These are phyloP conservation scores for Chenopodium album DNA, from an alignment of 148 eudicot species.

Conservation along the genomic window DNA sequence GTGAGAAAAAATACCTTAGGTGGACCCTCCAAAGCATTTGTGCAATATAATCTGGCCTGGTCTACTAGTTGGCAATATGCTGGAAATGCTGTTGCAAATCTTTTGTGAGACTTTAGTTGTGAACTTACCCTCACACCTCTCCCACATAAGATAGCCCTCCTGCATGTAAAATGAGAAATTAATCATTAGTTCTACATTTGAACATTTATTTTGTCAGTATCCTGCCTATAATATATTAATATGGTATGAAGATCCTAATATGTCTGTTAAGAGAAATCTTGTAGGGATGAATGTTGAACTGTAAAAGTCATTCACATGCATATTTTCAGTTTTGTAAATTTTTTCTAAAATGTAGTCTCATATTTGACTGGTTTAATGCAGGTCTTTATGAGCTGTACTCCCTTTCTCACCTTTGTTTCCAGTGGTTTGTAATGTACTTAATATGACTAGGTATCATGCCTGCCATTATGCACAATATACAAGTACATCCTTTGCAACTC, in stretches of 20 bases:
- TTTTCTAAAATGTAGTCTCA: background rate
- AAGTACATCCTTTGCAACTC: too few relatives aligned
- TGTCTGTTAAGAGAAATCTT: background rate
- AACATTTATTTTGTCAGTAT: background rate
- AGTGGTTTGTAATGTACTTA: background rate
- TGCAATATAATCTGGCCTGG: constrained; percentile 78
- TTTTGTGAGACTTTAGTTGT: constrained; percentile 91
- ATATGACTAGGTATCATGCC: background rate
- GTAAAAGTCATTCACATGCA: background rate
- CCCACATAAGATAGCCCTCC: constrained; percentile 88
- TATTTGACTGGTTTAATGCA: background rate
- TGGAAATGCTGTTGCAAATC: constrained; percentile 88
- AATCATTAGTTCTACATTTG: background rate
- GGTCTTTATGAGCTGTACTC: background rate
- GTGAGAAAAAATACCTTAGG: constrained; percentile 61
- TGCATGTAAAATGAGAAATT: constrained; percentile 25
- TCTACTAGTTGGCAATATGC: constrained; percentile 90
- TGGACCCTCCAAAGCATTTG: constrained; percentile 96
- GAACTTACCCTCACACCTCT: constrained; percentile 96
- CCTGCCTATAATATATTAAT: background rate
- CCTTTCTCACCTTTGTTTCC: background rate
- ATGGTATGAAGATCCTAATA: background rate
- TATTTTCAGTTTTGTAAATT: background rate
- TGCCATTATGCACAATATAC: too few relatives aligned
- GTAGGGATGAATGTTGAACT: background rate